A percentile compares a stretch with the other conserved stretches of the same genome.
Evolutionary conservation across 495 filamentous ascomycete genomes (phyloP).

Genomic region (Symbiotaphrina buchneri): DNA sequence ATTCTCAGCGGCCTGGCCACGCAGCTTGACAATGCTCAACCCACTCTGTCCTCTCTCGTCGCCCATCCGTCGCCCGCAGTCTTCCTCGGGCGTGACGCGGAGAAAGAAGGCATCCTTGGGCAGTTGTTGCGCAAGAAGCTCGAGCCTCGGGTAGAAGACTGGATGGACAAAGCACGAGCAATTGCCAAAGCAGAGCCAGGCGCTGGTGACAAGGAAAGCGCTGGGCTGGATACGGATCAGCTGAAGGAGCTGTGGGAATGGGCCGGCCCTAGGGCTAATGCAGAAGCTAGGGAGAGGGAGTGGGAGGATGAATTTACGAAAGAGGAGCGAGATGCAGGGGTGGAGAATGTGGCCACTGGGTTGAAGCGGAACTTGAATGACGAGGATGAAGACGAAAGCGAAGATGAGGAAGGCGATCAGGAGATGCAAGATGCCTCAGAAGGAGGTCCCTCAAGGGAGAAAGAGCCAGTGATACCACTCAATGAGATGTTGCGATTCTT

Average conservation of each 20-base stretch:
- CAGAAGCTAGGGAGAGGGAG: slow-evolving; percentile 21
- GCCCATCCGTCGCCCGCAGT: slow-evolving; percentile 53
- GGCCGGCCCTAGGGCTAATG: slow-evolving; percentile 20
- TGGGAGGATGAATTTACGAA: slow-evolving; percentile 44
- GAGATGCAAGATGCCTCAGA: slow-evolving; percentile 3
- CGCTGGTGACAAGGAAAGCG: background rate
- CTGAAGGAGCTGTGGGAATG: slow-evolving; percentile 9
- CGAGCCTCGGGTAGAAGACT: slow-evolving; percentile 49
- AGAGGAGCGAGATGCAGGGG: slow-evolving; percentile 39
- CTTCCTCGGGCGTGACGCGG: slow-evolving; percentile 39
- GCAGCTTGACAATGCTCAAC: slow-evolving; percentile 30
- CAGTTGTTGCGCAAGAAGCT: slow-evolving; percentile 60
- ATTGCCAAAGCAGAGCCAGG: background rate
- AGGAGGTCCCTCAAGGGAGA: background rate
- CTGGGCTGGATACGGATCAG: slow-evolving; percentile 4
- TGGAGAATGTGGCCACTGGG: slow-evolving; percentile 52
- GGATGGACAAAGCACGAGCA: slow-evolving; percentile 27
- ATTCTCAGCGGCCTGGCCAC: slow-evolving; percentile 36
- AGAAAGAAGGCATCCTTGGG: slow-evolving; percentile 35
- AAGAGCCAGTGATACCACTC: background rate
- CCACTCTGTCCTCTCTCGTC: slow-evolving; percentile 35
- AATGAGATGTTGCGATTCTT: slow-evolving; percentile 2
- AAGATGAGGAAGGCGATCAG: slow-evolving; percentile 6
- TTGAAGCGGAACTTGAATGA: slow-evolving; percentile 16
- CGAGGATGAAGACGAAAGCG: slow-evolving; percentile 6